phyloP scores from a whole-genome alignment of 169 alveolate genomes.

The Besnoitia besnoiti region DNA sequence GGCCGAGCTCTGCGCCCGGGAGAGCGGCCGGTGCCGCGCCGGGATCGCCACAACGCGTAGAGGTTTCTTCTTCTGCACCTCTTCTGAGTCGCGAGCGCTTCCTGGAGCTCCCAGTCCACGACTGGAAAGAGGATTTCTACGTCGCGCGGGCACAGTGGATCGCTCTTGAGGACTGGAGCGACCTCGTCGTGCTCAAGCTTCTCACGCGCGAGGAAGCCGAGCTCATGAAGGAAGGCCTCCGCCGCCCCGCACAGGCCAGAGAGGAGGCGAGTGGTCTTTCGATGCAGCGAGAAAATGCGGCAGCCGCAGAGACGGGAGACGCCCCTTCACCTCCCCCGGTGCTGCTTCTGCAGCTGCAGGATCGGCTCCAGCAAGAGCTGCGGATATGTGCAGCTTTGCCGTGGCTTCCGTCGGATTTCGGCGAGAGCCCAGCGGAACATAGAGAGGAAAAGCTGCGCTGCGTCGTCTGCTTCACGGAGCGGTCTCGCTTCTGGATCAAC shows the following conservation, averaged over 20 bases:
- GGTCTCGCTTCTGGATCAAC: slow-evolving; percentile 18
- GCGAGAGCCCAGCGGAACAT: neutral
- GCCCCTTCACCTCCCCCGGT: slow-evolving; percentile 49
- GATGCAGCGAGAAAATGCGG: slow-evolving; percentile 13
- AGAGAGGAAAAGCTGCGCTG: slow-evolving; percentile 50
- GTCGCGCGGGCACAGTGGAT: slow-evolving; percentile 56
- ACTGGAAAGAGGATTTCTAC: slow-evolving; percentile 55
- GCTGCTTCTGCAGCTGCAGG: slow-evolving; percentile 63
- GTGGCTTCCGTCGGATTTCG: neutral
- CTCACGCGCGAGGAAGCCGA: slow-evolving; percentile 4
- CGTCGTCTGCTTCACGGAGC: slow-evolving; percentile 56
- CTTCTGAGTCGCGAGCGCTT: neutral
- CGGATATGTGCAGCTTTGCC: slow-evolving; percentile 65
- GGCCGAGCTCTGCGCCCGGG: too few species aligned
- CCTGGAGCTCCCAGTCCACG: slow-evolving; percentile 36
- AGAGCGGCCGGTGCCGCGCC: too few species aligned
- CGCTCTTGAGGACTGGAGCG: slow-evolving; percentile 30
- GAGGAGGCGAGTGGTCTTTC: neutral
- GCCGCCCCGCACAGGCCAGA: neutral
- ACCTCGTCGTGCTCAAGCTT: slow-evolving; percentile 42
- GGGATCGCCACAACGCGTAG: neutral
- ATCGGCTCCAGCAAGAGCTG: slow-evolving; percentile 61
- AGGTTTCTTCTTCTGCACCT: neutral
- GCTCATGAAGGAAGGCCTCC: neutral
- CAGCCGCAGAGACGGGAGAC: slow-evolving; percentile 9